Evolutionary conservation across 352 stramenopile species (phyloP).

Genomic region (Pythium sukuiense): DNA sequence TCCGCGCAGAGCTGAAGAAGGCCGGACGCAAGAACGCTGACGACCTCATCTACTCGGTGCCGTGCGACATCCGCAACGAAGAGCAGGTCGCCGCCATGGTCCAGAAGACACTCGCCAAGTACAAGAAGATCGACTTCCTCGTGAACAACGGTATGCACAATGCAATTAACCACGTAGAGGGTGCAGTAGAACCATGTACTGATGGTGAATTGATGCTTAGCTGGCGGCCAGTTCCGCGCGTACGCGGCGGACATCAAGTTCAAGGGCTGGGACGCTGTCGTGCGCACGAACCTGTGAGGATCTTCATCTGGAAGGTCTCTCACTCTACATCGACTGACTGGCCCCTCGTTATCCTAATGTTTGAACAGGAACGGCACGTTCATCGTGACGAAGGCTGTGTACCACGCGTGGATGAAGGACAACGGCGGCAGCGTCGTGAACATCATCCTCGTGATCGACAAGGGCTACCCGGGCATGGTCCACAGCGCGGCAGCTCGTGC

Average conservation of each 20-base stretch:
- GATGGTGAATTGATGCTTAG: slow-evolving; percentile 25
- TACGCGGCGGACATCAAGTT: slow-evolving; percentile 87
- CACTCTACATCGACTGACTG: too few relatives aligned
- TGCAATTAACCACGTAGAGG: not conserved
- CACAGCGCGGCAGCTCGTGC: slow-evolving; percentile 90
- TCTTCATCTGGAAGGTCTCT: not conserved
- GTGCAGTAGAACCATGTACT: not conserved
- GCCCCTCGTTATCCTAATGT: too few relatives aligned
- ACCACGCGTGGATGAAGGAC: slow-evolving; percentile 93
- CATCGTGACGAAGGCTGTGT: slow-evolving; percentile 90
- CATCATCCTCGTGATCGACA: slow-evolving; percentile 94
- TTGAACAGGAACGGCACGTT: slow-evolving; percentile 91
- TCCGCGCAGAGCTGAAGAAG: slow-evolving; percentile 50
- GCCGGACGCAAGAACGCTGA: slow-evolving; percentile 33
- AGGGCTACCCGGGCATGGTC: slow-evolving; percentile 92
- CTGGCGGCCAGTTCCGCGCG: slow-evolving; percentile 92
- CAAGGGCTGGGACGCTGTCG: slow-evolving; percentile 91
- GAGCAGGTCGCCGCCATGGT: slow-evolving; percentile 44
- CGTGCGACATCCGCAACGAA: slow-evolving; percentile 78
- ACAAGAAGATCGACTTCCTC: slow-evolving; percentile 87
- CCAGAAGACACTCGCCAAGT: slow-evolving; percentile 67
- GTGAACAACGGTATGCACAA: slow-evolving; percentile 87
- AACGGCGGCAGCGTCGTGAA: slow-evolving; percentile 93
- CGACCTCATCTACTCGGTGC: slow-evolving; percentile 48
- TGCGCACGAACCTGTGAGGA: slow-evolving; percentile 89